Evolutionary conservation across 2,329 filamentous ascomycete species (phyloP).

Genomic region (Claviceps capensis): DNA sequence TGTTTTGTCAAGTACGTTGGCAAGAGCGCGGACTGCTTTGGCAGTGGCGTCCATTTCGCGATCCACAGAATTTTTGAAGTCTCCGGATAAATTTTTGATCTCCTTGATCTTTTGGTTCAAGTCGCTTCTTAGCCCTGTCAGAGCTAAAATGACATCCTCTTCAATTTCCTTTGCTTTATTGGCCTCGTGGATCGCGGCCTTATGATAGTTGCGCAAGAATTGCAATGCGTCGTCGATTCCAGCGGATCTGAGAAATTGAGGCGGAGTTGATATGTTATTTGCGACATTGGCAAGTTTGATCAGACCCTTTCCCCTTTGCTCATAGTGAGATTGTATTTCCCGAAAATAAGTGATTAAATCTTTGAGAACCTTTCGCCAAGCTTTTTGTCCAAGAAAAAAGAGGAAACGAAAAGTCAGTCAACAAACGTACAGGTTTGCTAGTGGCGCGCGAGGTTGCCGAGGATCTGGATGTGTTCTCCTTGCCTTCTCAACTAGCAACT

Average conservation of each 20-base stretch:
- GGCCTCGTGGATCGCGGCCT: slow-evolving; percentile 62
- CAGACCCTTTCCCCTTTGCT: slow-evolving; percentile 68
- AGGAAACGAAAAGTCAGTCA: neutral
- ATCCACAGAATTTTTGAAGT: slow-evolving; percentile 94
- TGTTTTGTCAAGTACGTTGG: slow-evolving; percentile 66
- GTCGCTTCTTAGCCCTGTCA: slow-evolving; percentile 76
- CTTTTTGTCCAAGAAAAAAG: slow-evolving; percentile 28
- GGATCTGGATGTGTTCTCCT: neutral
- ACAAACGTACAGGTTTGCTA: neutral
- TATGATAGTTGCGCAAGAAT: slow-evolving; percentile 72
- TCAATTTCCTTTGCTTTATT: slow-evolving; percentile 87
- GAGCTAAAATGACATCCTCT: slow-evolving; percentile 74
- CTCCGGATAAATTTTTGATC: slow-evolving; percentile 82
- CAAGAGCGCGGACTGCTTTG: slow-evolving; percentile 64
- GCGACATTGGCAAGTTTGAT: slow-evolving; percentile 73
- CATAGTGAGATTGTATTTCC: slow-evolving; percentile 82
- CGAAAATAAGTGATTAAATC: slow-evolving; percentile 89
- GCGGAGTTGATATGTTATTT: slow-evolving; percentile 63
- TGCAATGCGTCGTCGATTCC: slow-evolving; percentile 81
- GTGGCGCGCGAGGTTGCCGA: neutral
- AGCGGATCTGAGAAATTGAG: slow-evolving; percentile 63
- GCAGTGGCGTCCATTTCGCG: slow-evolving; percentile 84
- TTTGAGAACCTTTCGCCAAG: slow-evolving; percentile 91
- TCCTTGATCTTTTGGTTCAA: slow-evolving; percentile 95
- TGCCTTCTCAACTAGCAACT: neutral